Conservation (phyloP, 306 rosid species). For the Hippophae gyantsensis region DNA sequence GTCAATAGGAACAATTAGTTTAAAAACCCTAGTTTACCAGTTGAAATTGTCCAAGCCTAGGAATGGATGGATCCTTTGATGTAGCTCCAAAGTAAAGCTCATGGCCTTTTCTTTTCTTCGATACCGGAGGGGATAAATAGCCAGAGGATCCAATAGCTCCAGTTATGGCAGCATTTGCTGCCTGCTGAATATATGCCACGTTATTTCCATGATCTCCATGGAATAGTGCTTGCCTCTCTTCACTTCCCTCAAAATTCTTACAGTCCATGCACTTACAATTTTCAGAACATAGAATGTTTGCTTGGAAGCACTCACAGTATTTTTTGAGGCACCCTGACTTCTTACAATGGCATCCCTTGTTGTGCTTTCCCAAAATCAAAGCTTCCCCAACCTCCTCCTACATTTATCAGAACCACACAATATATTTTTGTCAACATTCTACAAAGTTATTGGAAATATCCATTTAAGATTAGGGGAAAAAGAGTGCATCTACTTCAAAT, state of each 20-base stretch:
- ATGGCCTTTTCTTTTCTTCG: conserved; percentile 75
- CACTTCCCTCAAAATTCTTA: conserved; percentile 99
- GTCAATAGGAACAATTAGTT: conserved; percentile 1
- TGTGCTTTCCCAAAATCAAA: conserved; percentile 77
- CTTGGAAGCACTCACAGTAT: conserved; percentile 98
- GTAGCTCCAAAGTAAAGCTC: conserved; percentile 63
- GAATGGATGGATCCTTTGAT: conserved; percentile 59
- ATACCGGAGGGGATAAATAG: conserved; percentile 62
- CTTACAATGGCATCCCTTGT: conserved; percentile 98
- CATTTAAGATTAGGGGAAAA: no score
- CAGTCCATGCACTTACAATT: conserved; percentile 99
- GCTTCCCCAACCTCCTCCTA: conserved; percentile 92
- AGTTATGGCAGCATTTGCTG: conserved; percentile 99
- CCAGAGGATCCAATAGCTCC: conserved; percentile 99
- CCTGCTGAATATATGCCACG: conserved; percentile 69
- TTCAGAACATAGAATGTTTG: conserved; percentile 96
- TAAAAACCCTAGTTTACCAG: conserved; percentile 50
- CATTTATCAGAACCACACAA: conserved; percentile 23
- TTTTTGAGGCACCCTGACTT: conserved; percentile 96
- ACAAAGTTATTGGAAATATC: no score
- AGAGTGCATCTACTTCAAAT: no score
- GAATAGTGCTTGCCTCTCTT: conserved; percentile 95
- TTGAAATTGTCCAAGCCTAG: conserved; percentile 56
- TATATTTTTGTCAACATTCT: no score
- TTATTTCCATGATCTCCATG: conserved; percentile 85